Conservation (phyloP, 2,329 filamentous ascomycete species). For the Diaporthe eres region DNA sequence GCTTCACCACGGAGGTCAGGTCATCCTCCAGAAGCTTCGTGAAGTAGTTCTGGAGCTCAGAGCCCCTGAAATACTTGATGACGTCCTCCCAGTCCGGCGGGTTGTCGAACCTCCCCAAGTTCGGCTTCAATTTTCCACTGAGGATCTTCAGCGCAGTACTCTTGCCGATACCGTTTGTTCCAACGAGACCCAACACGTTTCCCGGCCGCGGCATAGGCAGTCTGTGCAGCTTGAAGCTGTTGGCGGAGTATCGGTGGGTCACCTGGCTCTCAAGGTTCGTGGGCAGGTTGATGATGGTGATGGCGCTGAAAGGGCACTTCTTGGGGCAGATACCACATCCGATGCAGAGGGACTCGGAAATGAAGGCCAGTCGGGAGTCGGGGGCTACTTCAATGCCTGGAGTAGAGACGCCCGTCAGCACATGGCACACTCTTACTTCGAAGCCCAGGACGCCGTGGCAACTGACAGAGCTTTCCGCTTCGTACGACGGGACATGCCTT, state of each 20-base stretch:
- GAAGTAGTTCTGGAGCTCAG: slow-evolving; percentile 99
- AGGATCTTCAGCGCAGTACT: slow-evolving; percentile 99
- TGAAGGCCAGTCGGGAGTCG: slow-evolving; percentile 95
- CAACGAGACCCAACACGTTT: slow-evolving; percentile 95
- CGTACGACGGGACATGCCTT: slow-evolving; percentile 98
- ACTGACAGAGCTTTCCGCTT: slow-evolving; percentile 79
- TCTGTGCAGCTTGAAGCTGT: slow-evolving; percentile 99
- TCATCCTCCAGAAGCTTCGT: slow-evolving; percentile 98
- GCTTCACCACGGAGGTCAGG: slow-evolving; percentile 97
- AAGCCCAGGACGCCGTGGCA: slow-evolving; percentile 74
- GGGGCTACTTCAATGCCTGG: slow-evolving; percentile 94
- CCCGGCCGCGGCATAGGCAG: slow-evolving; percentile 91
- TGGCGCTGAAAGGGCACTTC: slow-evolving; percentile 98
- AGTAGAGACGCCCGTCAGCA: slow-evolving; percentile 89
- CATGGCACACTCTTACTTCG: not conserved
- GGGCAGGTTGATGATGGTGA: slow-evolving; percentile 99
- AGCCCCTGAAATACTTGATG: slow-evolving; percentile 97
- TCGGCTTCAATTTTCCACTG: slow-evolving; percentile 98
- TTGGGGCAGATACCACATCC: slow-evolving; percentile 99
- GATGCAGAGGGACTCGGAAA: slow-evolving; percentile 95
- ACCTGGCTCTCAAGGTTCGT: slow-evolving; percentile 99
- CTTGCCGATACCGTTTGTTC: slow-evolving; percentile 99
- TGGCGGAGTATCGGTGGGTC: slow-evolving; percentile 98
- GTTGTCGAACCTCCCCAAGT: slow-evolving; percentile 94
- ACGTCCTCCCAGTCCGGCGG: slow-evolving; percentile 99